These are phyloP conservation scores for Simplicillium aogashimaense DNA, from an alignment of 2,329 filamentous ascomycete genomes.

Conservation along the genomic window DNA sequence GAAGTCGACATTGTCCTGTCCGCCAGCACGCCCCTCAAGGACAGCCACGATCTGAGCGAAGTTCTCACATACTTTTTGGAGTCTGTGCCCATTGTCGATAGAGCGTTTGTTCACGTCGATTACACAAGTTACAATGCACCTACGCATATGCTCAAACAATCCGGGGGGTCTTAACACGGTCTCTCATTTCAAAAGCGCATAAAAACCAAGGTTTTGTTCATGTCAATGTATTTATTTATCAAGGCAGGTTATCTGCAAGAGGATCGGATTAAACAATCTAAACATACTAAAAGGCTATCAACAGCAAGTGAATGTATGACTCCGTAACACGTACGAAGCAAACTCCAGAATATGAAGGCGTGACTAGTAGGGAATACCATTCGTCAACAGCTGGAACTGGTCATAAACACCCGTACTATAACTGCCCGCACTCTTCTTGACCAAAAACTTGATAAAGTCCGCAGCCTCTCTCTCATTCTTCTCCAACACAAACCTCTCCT, in stretches of 20 bases:
- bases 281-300: too few species aligned
- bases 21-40: constrained; percentile 62
- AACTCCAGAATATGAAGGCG: background rate
- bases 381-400: constrained; percentile 93
- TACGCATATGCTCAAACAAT: constrained; percentile 41
- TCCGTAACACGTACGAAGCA: too few species aligned
- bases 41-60: constrained; percentile 72
- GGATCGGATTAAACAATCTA: too few species aligned
- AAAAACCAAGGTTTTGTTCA: too few species aligned
- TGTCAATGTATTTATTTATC: too few species aligned
- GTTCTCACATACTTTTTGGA: constrained; percentile 76
- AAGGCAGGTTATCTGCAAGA: too few species aligned
- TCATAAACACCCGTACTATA: constrained; percentile 94
- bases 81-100: constrained; percentile 68
- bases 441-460: constrained; percentile 82
- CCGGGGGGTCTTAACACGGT: constrained; percentile 1
- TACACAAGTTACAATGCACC: constrained; percentile 53
- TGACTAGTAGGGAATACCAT: constrained; percentile 82
- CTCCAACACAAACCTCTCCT: constrained; percentile 84
- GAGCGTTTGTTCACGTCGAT: constrained; percentile 60
- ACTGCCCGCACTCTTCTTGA: constrained; percentile 83
- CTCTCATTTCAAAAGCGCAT: too few species aligned
- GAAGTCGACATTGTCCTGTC: constrained; percentile 76
- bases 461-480: constrained; percentile 88
- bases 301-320: too few species aligned